These are phyloP conservation scores for Syzygium jambos DNA, from an alignment of 345 rosid species.

Conservation along the genomic window DNA sequence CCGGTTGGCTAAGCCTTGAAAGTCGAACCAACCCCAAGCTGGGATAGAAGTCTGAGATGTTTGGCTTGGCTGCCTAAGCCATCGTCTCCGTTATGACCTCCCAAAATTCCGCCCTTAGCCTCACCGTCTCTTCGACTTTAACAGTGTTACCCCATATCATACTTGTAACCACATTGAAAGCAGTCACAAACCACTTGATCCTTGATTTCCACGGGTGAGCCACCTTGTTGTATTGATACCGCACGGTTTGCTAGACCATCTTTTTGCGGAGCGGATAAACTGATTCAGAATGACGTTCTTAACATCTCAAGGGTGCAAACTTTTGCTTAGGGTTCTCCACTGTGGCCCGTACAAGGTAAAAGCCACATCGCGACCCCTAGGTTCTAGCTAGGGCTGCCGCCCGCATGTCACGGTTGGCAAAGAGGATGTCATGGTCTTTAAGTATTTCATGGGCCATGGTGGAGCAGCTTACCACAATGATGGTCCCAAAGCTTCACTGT, in stretches of 20 bases:
- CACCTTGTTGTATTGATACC: slow-evolving; percentile 3
- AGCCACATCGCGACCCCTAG: slow-evolving; percentile 26
- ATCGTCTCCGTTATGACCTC: background rate
- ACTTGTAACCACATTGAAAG: slow-evolving; percentile 21
- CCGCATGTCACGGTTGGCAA: slow-evolving; percentile 44
- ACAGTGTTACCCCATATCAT: slow-evolving; percentile 36
- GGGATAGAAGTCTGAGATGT: slow-evolving; percentile 54
- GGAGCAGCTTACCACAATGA: slow-evolving; percentile 30
- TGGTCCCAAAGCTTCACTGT: slow-evolving; percentile 37
- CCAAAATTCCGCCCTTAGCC: background rate
- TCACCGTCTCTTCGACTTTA: background rate
- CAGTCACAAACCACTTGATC: slow-evolving; percentile 23
- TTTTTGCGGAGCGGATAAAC: slow-evolving; percentile 28
- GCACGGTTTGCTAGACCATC: slow-evolving; percentile 16
- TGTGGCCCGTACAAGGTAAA: slow-evolving; percentile 38
- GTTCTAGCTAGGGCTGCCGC: slow-evolving; percentile 4
- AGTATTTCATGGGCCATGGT: slow-evolving; percentile 29
- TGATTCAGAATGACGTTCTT: slow-evolving; percentile 27
- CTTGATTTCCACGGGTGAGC: slow-evolving; percentile 13
- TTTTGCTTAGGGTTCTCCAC: slow-evolving; percentile 42
- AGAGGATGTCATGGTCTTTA: slow-evolving; percentile 33
- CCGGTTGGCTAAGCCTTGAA: slow-evolving; percentile 33
- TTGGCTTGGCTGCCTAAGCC: slow-evolving; percentile 13
- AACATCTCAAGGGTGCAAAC: slow-evolving; percentile 34
- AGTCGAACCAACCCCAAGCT: slow-evolving; percentile 31